Evolutionary conservation across 305 asterid species (phyloP).

Genomic region (Fraxinus latifolia): DNA sequence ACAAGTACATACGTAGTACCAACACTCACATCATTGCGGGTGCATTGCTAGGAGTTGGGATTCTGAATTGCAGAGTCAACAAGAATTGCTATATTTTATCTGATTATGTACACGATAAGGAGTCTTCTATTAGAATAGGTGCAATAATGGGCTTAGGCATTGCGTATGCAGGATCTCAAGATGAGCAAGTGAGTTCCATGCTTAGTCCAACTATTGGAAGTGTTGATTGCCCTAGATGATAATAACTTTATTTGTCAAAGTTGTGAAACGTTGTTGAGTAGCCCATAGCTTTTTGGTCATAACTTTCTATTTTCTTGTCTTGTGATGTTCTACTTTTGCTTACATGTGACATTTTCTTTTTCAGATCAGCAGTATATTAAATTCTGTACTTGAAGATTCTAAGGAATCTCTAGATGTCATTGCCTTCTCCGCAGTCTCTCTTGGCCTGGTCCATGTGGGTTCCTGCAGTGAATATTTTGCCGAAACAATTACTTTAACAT

Average conservation of each 20-base stretch:
- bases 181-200: conserved; percentile 56
- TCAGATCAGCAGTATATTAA: conserved; percentile 61
- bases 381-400: conserved; percentile 73
- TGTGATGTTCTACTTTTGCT: conserved; percentile 9
- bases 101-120: conserved; percentile 76
- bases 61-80: conserved; percentile 75
- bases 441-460: conserved; percentile 83
- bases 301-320: background rate
- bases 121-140: conserved; percentile 74
- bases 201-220: conserved; percentile 1
- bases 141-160: conserved; percentile 97
- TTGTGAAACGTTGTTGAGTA: background rate
- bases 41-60: conserved; percentile 91
- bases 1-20: conserved; percentile 82
- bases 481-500: conserved; percentile 71
- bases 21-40: conserved; percentile 84
- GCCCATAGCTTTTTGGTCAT: background rate
- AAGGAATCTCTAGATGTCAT: conserved; percentile 80
- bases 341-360: conserved; percentile 11
- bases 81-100: conserved; percentile 84
- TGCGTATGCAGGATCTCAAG: conserved; percentile 95
- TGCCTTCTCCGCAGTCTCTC: conserved; percentile 82
- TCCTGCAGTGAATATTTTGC: conserved; percentile 91
- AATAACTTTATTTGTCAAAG: background rate
- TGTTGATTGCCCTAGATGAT: background rate